Base-by-base conservation (phyloP, 192 early-diverging fungal species). In the Backusella luteola region DNA sequence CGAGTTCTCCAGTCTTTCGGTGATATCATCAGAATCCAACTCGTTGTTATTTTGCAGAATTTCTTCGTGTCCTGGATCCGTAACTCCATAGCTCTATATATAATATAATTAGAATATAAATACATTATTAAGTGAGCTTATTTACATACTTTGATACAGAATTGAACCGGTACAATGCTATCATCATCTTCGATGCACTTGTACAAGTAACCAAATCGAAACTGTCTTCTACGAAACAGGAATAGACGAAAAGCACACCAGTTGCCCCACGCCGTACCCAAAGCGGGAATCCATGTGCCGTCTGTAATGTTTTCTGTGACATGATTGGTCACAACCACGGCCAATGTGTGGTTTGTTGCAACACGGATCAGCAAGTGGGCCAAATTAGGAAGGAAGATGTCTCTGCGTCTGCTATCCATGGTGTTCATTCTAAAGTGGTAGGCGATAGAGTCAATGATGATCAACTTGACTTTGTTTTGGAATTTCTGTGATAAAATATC, bases 371-470 rank as follows among this genome's bases (percentile, higher is more conserved):
- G 41, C 0, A 66, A 67, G 6, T 68, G 39, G 4, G 41, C 77
- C 35, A 78, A 35, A 53, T 44, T 53, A 2, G 66, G 23, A 0
- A 78, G 9, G 0, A 78, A 15, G 38, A 23, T 2, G 17, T 36
- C 11, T 19, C 77, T 63, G 19, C 14, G 32, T 8, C 39, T 9
- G 19, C 11, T 52, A 23, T 39, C 1, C 29, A 26, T 41, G 2
- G 52, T 15, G 26, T 78, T 78, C 15, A 78, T 9, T 53, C 77
- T 63, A 11, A 78, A 73, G 23, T 69, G 71, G 53, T 42, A 78
- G 0, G 77, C 66, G 3, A 78, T 73, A 19, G 44, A 59, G 49
- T 78, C 77, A 34, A 78, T 26, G 2, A 78, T n/a, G 34, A 78
- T 53, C 6, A 78, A 1, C n/a, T 69, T 78, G 9, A 67, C 34